Percentiles rank a stretch among this genome's conserved stretches.
Conservation (phyloP, 2,329 filamentous ascomycete genomes). For the Erysiphe pulchra region DNA sequence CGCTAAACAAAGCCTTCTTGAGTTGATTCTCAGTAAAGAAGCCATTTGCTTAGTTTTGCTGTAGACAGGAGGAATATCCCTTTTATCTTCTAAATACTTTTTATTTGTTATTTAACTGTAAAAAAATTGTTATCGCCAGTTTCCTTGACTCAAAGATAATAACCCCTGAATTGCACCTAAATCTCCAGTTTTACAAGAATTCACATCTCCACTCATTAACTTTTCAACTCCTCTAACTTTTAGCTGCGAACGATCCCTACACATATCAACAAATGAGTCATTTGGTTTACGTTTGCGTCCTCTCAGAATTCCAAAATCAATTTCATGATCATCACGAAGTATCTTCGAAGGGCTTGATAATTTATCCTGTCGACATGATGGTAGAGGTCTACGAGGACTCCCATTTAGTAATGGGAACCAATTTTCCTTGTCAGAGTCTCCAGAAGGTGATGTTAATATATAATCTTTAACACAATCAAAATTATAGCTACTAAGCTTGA, state of each 20-base stretch:
- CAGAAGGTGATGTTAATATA: constrained; percentile 23
- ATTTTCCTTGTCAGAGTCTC: constrained; percentile 91
- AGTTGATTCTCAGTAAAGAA: no score
- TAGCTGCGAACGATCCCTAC: constrained; percentile 21
- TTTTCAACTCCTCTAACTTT: constrained; percentile 33
- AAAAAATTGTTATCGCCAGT: constrained; percentile 31
- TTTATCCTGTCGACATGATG: constrained; percentile 9
- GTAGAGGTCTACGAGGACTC: constrained; percentile 13
- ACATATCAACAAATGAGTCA: constrained; percentile 20
- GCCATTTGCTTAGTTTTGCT: no score
- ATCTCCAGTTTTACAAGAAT: constrained; percentile 51
- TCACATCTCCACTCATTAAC: constrained; percentile 44
- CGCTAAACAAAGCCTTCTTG: no score
- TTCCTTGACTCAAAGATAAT: constrained; percentile 72
- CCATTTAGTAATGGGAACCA: constrained; percentile 35
- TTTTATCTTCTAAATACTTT: no score
- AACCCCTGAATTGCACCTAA: constrained; percentile 78
- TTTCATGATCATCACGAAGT: constrained; percentile 9
- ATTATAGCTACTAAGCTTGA: constrained; percentile 7
- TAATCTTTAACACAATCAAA: constrained; percentile 13
- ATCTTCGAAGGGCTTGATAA: constrained; percentile 5
- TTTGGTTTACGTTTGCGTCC: constrained; percentile 7
- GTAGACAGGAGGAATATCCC: no score
- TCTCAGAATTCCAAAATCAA: constrained; percentile 6
- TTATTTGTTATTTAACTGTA: not conserved